These are phyloP conservation scores for Silene conica DNA, from an alignment of 148 eudicot species.

Conservation along the genomic window DNA sequence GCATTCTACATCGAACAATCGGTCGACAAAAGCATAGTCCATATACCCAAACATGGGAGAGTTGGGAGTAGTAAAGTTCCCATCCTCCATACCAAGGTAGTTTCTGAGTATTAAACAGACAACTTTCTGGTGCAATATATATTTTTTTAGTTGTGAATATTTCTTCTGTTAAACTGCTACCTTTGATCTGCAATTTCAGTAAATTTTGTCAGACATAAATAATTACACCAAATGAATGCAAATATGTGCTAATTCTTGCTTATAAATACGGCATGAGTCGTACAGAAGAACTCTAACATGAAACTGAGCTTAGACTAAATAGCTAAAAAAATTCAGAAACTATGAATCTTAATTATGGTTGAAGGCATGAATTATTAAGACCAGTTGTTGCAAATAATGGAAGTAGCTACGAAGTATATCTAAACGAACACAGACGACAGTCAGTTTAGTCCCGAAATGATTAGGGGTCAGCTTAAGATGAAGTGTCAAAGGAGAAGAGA, in stretches of 20 bases:
- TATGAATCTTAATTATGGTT: background rate
- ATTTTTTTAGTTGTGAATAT: slow-evolving; percentile 21
- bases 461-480: too few relatives aligned
- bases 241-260: background rate
- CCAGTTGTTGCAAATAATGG: too few relatives aligned
- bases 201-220: too few relatives aligned
- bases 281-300: background rate
- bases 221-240: background rate
- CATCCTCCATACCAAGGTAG: slow-evolving; percentile 51
- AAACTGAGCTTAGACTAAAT: too few relatives aligned
- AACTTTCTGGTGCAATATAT: background rate
- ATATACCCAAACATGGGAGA: slow-evolving; percentile 38
- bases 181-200: slow-evolving; percentile 46
- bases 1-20: slow-evolving; percentile 58
- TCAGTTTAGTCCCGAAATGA: too few relatives aligned
- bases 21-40: slow-evolving; percentile 61
- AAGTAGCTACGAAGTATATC: too few relatives aligned
- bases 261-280: too few relatives aligned
- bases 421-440: too few relatives aligned
- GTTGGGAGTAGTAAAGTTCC: slow-evolving; percentile 36
- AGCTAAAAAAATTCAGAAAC: too few relatives aligned
- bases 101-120: slow-evolving; percentile 4
- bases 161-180: slow-evolving; percentile 39
- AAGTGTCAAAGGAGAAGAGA: slow-evolving; percentile 1
- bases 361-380: background rate